These are phyloP conservation scores for Camellia japonica DNA, from an alignment of 148 eudicot genomes.

Conservation along the genomic window DNA sequence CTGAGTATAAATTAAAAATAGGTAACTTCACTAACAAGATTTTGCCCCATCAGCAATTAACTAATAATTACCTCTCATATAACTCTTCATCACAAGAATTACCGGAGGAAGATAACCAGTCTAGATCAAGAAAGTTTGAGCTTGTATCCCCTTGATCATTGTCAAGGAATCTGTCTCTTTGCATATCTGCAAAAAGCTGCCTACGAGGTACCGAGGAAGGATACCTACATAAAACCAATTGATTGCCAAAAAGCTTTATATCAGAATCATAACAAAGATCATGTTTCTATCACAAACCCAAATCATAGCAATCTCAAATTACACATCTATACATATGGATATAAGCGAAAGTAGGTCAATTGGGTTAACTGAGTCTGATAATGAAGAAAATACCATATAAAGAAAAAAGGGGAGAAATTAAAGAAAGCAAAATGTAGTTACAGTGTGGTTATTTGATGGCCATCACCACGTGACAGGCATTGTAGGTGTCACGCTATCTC, in stretches of 20 bases:
- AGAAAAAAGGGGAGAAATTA: neutral
- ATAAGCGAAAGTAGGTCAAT: neutral
- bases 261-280: neutral
- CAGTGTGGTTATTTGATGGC: no score
- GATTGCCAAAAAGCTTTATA: conserved; percentile 3
- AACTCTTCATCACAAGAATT: conserved; percentile 79
- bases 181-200: conserved; percentile 63
- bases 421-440: neutral
- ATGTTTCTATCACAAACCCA: conserved; percentile 8
- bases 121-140: conserved; percentile 91
- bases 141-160: conserved; percentile 55
- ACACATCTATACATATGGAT: neutral
- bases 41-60: neutral
- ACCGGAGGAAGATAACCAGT: conserved; percentile 89
- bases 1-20: neutral
- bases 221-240: conserved; percentile 35
- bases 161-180: conserved; percentile 46
- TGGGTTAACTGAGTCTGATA: neutral
- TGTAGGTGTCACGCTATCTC: no score
- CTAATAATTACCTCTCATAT: conserved; percentile 58
- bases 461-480: no score
- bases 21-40: neutral
- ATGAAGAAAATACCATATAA: neutral
- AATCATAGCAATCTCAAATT: neutral
- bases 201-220: conserved; percentile 43